Conservation (phyloP, 2,329 filamentous ascomycete genomes). For the Fusarium sp. region DNA sequence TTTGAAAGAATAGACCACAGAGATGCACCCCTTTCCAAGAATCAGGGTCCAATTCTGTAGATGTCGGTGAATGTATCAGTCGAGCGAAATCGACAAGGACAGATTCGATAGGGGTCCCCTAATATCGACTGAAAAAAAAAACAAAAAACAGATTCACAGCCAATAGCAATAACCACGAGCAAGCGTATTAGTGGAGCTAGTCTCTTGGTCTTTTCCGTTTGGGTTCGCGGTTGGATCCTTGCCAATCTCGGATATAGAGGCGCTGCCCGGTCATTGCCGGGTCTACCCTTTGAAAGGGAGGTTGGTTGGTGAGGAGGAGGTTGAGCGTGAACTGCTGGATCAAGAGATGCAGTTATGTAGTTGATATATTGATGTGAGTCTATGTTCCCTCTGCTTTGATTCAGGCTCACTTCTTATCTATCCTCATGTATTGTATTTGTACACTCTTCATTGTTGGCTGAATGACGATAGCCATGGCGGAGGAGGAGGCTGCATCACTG, state of each 20-base stretch:
- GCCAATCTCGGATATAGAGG: conserved; percentile 23
- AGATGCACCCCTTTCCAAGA: background rate
- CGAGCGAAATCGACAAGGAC: conserved; percentile 10
- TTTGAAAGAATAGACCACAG: background rate
- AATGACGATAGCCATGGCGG: no score
- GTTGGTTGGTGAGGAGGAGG: no score
- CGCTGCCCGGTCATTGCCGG: background rate
- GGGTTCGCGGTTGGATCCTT: background rate
- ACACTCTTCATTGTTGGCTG: no score
- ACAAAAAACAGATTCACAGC: background rate
- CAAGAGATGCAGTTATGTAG: no score
- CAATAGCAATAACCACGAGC: conserved; percentile 1
- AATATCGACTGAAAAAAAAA: background rate
- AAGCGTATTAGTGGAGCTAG: conserved; percentile 8
- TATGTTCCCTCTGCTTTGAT: no score
- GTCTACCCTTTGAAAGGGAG: background rate
- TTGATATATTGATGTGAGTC: no score
- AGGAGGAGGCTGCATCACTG: no score
- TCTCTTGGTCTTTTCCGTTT: conserved; percentile 6
- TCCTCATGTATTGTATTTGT: no score
- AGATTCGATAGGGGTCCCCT: conserved; percentile 13
- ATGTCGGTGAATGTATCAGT: conserved; percentile 16
- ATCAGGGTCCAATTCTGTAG: conserved; percentile 8
- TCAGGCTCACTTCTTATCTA: no score
- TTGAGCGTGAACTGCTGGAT: no score